A percentile compares a stretch with the other conserved stretches of the same genome.
Conservation (phyloP, 1,284 basidiomycete genomes). For the Trametes hirsuta region DNA sequence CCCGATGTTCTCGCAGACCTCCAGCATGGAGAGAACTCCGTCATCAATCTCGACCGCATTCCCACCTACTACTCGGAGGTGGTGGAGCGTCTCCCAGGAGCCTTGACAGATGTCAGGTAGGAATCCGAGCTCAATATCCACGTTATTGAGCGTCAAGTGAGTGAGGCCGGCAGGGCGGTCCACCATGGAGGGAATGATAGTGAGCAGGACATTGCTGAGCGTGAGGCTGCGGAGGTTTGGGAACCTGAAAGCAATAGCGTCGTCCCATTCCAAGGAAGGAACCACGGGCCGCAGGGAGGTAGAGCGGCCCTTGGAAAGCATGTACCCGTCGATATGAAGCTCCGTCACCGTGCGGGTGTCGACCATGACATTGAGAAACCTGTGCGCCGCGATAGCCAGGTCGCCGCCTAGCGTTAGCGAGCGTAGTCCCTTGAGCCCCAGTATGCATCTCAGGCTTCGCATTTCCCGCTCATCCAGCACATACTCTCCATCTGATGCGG, state of each 20-base stretch:
- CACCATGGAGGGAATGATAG: conserved; percentile 41
- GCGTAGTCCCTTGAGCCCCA: conserved; percentile 45
- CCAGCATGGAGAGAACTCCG: conserved; percentile 43
- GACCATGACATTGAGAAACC: conserved; percentile 47
- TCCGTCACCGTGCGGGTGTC: conserved; percentile 45
- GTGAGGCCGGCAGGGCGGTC: conserved; percentile 40
- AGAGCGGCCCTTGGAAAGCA: conserved; percentile 1
- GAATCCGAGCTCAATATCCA: conserved; percentile 44
- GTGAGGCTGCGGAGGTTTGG: conserved; percentile 37
- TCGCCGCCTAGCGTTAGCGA: conserved; percentile 49
- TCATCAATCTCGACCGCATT: conserved; percentile 40
- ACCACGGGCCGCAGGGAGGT: conserved; percentile 5
- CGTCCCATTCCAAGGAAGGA: conserved; percentile 37
- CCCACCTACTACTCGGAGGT: conserved; percentile 41
- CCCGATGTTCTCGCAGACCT: conserved; percentile 31
- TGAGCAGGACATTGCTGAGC: conserved; percentile 47
- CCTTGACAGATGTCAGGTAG: conserved; percentile 44
- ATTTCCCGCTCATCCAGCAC: conserved; percentile 36
- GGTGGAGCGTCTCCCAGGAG: conserved; percentile 38
- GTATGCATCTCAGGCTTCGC: conserved; percentile 43
- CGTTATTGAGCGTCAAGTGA: conserved; percentile 46
- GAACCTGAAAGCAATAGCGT: conserved; percentile 34
- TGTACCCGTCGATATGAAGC: conserved; percentile 49
- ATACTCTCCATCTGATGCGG: conserved; percentile 27
- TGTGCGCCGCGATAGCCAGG: conserved; percentile 47